Evolutionary conservation across 176 grass and related monocot species (phyloP).

Genomic region (Melocanna baccifera): DNA sequence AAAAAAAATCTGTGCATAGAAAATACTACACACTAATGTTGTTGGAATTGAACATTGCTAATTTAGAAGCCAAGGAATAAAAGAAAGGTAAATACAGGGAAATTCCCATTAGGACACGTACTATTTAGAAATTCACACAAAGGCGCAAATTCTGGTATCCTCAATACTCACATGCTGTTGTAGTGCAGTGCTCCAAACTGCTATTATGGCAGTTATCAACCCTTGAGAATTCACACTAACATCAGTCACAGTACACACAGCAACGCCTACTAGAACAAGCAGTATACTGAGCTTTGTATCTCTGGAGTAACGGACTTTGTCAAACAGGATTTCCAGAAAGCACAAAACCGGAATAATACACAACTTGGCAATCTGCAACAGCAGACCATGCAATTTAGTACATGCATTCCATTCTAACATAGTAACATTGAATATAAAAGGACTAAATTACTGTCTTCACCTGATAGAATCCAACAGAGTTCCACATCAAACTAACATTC

Average conservation of each 20-base stretch:
- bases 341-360: slow-evolving; percentile 40
- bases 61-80: background rate
- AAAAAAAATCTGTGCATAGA: background rate
- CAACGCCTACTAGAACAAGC: slow-evolving; percentile 49
- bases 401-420: slow-evolving; percentile 5
- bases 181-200: slow-evolving; percentile 37
- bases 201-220: slow-evolving; percentile 39
- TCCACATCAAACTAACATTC: slow-evolving; percentile 35
- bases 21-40: background rate
- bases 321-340: slow-evolving; percentile 48
- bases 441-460: background rate
- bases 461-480: slow-evolving; percentile 34
- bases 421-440: background rate
- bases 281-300: slow-evolving; percentile 58
- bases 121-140: background rate
- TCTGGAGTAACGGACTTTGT: slow-evolving; percentile 44
- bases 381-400: background rate
- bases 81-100: background rate
- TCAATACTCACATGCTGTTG: slow-evolving; percentile 52
- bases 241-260: slow-evolving; percentile 44
- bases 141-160: background rate
- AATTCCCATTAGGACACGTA: background rate
- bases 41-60: background rate
- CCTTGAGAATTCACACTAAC: slow-evolving; percentile 51
- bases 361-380: slow-evolving; percentile 24